Conservation (phyloP, 225 moss, liverwort and hornwort species). For the Polytrichum formosum region DNA sequence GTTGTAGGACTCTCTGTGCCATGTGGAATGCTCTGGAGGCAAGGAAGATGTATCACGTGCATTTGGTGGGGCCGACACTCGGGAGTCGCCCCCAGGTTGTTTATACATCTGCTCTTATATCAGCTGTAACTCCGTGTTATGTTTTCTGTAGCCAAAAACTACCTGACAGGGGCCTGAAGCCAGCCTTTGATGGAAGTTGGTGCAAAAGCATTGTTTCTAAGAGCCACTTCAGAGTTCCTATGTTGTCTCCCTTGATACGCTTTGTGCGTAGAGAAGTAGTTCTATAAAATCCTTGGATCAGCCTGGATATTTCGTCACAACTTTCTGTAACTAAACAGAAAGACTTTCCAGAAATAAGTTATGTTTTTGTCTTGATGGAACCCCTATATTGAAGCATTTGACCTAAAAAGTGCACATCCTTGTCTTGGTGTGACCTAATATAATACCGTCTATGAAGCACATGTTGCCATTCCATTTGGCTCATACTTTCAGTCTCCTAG, state of each 20-base stretch:
- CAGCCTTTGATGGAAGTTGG: conserved; percentile 17
- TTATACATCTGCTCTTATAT: conserved; percentile 54
- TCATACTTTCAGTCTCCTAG: neutral
- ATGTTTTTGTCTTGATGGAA: conserved; percentile 1
- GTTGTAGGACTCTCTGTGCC: conserved; percentile 39
- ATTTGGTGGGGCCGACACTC: conserved; percentile 38
- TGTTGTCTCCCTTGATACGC: neutral
- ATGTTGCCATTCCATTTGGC: neutral
- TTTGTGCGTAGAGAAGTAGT: neutral
- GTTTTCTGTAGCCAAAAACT: conserved; percentile 3
- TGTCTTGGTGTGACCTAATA: neutral
- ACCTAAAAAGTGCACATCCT: neutral
- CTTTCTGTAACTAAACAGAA: no score
- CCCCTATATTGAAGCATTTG: neutral
- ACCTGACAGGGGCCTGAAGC: conserved; percentile 30
- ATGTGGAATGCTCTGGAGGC: conserved; percentile 39
- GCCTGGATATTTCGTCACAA: no score
- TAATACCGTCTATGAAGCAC: neutral
- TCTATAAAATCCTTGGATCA: no score
- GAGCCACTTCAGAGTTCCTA: neutral
- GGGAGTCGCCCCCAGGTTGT: conserved; percentile 33
- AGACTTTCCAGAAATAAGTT: neutral
- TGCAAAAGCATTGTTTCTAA: neutral
- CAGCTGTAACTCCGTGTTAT: conserved; percentile 15
- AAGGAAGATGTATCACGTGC: conserved; percentile 40